Conservation (phyloP, 2,329 filamentous ascomycete genomes). For the Monosporascus sp. region DNA sequence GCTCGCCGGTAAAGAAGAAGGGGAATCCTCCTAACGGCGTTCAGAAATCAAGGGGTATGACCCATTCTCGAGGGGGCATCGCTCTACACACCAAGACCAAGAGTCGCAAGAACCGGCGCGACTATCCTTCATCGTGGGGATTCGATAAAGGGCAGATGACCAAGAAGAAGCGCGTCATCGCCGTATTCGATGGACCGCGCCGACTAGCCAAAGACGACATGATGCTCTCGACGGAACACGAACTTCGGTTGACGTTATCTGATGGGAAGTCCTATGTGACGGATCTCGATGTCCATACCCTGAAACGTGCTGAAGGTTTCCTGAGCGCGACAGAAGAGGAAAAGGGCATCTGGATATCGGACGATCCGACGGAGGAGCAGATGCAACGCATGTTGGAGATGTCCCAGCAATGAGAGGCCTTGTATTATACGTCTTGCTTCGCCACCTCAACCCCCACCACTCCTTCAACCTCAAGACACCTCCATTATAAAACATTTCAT, state of each 20-base stretch:
- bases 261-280: constrained; percentile 80
- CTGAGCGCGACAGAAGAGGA: constrained; percentile 76
- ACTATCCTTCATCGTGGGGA: constrained; percentile 92
- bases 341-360: constrained; percentile 77
- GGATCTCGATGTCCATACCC: constrained; percentile 85
- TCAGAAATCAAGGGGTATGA: constrained; percentile 67
- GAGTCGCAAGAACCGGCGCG: constrained; percentile 84
- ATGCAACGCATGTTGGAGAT: constrained; percentile 55
- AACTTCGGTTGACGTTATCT: constrained; percentile 78
- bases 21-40: constrained; percentile 51
- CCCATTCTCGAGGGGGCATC: constrained; percentile 71
- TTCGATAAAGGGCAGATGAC: constrained; percentile 91
- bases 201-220: constrained; percentile 97
- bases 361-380: constrained; percentile 61
- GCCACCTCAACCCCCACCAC: background rate
- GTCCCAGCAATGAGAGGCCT: constrained; percentile 24
- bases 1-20: constrained; percentile 53
- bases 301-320: constrained; percentile 83
- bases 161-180: constrained; percentile 95
- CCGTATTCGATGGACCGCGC: constrained; percentile 82
- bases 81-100: constrained; percentile 49
- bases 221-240: constrained; percentile 94
- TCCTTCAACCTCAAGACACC: background rate
- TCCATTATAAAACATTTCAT: background rate
- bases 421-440: background rate